Evolutionary conservation across 1,284 basidiomycete species (phyloP).

Genomic region (Abortiporus biennis): DNA sequence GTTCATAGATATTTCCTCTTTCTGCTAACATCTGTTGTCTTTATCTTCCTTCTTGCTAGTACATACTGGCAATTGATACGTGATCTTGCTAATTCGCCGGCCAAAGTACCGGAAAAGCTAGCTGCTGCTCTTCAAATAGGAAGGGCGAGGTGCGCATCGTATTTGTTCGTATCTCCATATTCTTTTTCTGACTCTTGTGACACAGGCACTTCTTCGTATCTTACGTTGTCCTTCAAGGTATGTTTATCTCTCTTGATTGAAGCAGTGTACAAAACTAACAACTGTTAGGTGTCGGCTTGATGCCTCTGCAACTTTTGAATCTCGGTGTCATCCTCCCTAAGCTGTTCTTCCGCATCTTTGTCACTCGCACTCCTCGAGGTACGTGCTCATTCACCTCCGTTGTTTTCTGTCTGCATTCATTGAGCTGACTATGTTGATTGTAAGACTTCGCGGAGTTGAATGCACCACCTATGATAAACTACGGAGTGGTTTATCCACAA

Average conservation of each 20-base stretch:
- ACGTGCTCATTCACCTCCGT: conserved; percentile 15
- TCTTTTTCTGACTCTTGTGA: conserved; percentile 17
- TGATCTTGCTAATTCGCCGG: conserved; percentile 83
- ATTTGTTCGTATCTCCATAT: not conserved
- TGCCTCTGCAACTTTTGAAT: conserved; percentile 92
- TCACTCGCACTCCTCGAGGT: conserved; percentile 86
- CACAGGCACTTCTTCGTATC: conserved; percentile 89
- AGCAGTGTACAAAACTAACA: too few species aligned
- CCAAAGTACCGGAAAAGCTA: conserved; percentile 85
- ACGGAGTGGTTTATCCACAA: conserved; percentile 90
- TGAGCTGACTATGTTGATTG: too few species aligned
- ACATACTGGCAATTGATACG: conserved; percentile 87
- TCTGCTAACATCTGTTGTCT: conserved; percentile 90
- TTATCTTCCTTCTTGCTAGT: conserved; percentile 89
- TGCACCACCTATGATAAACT: conserved; percentile 94
- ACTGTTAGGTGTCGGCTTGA: conserved; percentile 75
- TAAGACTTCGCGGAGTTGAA: conserved; percentile 94
- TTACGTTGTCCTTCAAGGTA: conserved; percentile 91
- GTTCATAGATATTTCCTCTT: conserved; percentile 83
- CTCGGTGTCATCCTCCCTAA: conserved; percentile 80
- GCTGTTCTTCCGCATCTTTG: conserved; percentile 62
- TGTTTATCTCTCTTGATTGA: not conserved
- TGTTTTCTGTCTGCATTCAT: conserved; percentile 3
- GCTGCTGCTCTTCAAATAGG: conserved; percentile 76
- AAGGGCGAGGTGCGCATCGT: conserved; percentile 57